Evolutionary conservation across 306 rosid species (phyloP).

Genomic region (Fragaria ananassa): DNA sequence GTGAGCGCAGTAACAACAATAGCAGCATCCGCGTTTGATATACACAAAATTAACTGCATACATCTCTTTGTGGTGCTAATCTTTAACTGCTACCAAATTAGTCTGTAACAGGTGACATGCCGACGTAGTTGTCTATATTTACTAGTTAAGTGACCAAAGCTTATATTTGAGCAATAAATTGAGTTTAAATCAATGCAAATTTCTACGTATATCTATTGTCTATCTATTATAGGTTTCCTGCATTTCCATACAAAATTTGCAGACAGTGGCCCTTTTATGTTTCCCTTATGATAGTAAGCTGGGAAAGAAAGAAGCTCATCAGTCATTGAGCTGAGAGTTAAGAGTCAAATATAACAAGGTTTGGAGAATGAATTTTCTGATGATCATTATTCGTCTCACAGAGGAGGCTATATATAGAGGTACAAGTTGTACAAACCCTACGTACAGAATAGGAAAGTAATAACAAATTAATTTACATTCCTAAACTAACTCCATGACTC

Average conservation of each 20-base stretch:
- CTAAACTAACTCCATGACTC: too few species aligned
- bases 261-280: not conserved
- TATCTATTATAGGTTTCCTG: not conserved
- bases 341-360: too few species aligned
- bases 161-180: not conserved
- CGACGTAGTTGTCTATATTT: not conserved
- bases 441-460: too few species aligned
- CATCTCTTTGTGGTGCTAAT: not conserved
- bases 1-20: slow-evolving; percentile 34
- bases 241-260: not conserved
- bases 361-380: too few species aligned
- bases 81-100: not conserved
- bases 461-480: too few species aligned
- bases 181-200: not conserved
- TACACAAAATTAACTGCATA: not conserved
- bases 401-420: too few species aligned
- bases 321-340: not conserved
- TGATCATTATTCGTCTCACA: too few species aligned
- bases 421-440: too few species aligned
- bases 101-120: not conserved
- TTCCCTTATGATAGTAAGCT: not conserved
- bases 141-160: not conserved
- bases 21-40: slow-evolving; percentile 18
- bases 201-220: not conserved
- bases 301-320: not conserved